Conservation (phyloP, 768 basidiomycete species). For the Boletus tomentosulus region DNA sequence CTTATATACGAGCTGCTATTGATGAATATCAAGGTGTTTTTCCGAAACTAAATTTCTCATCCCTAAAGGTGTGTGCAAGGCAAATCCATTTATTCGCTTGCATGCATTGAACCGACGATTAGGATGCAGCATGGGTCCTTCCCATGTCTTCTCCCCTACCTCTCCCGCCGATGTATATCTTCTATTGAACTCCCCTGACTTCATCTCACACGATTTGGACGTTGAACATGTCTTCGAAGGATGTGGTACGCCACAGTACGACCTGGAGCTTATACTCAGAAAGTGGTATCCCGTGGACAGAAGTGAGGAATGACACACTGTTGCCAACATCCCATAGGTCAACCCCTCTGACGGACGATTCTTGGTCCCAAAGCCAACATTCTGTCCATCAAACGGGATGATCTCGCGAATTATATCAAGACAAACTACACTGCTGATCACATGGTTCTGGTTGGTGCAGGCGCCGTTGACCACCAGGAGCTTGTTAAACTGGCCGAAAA, state of each 20-base stretch:
- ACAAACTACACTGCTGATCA: slow-evolving; percentile 98
- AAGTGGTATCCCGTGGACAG: slow-evolving; percentile 88
- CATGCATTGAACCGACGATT: slow-evolving; percentile 1
- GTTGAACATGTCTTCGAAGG: slow-evolving; percentile 61
- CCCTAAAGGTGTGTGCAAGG: slow-evolving; percentile 65
- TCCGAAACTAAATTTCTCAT: slow-evolving; percentile 94
- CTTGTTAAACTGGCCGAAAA: slow-evolving; percentile 94
- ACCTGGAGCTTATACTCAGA: slow-evolving; percentile 79
- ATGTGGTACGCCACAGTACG: slow-evolving; percentile 47
- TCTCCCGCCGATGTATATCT: slow-evolving; percentile 89
- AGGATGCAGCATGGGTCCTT: slow-evolving; percentile 93
- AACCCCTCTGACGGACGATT: slow-evolving; percentile 94
- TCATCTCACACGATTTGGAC: slow-evolving; percentile 75
- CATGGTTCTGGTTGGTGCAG: slow-evolving; percentile 97
- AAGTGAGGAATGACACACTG: slow-evolving; percentile 56
- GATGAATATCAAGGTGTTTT: slow-evolving; percentile 77
- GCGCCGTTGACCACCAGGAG: slow-evolving; percentile 87
- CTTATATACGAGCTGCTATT: slow-evolving; percentile 59
- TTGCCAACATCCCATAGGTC: slow-evolving; percentile 53
- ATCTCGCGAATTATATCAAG: slow-evolving; percentile 87
- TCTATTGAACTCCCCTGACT: slow-evolving; percentile 89
- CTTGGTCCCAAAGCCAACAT: slow-evolving; percentile 97
- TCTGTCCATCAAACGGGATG: slow-evolving; percentile 87
- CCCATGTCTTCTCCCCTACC: slow-evolving; percentile 73
- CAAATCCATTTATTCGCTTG: not conserved